phyloP scores from a whole-genome alignment of 129 eudicot species.

The Chrysanthemum lavandulifolium region DNA sequence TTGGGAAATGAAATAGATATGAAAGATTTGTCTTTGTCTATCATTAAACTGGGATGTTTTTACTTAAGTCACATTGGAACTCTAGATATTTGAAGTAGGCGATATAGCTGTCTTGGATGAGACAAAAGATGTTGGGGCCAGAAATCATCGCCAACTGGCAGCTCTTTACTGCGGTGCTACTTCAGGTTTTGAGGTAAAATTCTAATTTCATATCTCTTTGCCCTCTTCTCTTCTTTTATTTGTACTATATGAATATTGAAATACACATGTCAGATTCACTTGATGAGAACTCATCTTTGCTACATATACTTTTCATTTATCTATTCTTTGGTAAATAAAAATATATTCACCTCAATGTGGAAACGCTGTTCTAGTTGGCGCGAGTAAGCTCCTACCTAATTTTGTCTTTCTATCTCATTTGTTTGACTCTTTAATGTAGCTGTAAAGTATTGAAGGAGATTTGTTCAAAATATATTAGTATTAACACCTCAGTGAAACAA shows the following conservation, averaged over 20 bases:
- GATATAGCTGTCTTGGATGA: constrained; percentile 63
- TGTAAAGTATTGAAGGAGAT: background rate
- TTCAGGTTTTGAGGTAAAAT: constrained; percentile 39
- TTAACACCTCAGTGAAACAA: background rate
- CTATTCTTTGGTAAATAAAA: background rate
- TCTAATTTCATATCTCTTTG: background rate
- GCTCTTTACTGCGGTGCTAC: constrained; percentile 92
- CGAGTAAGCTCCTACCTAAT: no score
- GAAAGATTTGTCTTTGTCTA: no score
- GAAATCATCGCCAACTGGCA: constrained; percentile 74
- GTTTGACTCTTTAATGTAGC: no score
- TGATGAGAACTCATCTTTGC: constrained; percentile 8
- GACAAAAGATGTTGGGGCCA: constrained; percentile 79
- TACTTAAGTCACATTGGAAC: background rate
- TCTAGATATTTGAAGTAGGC: constrained; percentile 93
- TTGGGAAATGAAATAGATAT: no score
- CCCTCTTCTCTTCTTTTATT: no score
- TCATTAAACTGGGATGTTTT: no score
- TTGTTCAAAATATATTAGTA: background rate
- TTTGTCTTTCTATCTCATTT: no score
- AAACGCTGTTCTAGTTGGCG: no score
- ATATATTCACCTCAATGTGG: constrained; percentile 7
- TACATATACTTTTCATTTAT: background rate
- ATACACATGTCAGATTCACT: constrained; percentile 7
- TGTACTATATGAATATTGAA: no score